Evolutionary conservation across 441 rosid genomes (phyloP).

Genomic region (Bocquillonia castaneifolia): DNA sequence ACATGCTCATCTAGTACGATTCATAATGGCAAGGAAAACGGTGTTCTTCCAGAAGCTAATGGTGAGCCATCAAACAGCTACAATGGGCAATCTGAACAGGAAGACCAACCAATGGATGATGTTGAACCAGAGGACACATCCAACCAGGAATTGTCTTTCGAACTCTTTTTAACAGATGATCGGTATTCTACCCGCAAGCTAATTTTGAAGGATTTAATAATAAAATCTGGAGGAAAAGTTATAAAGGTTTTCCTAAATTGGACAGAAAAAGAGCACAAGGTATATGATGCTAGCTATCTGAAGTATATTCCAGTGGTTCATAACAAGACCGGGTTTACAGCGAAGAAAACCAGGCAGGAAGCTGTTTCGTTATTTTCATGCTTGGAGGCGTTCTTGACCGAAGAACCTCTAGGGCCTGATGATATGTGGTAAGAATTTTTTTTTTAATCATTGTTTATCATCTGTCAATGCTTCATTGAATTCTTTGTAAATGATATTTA

Average conservation of each 20-base stretch:
- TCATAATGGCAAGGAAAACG: slow-evolving; percentile 44
- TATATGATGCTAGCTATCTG: slow-evolving; percentile 66
- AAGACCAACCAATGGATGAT: slow-evolving; percentile 32
- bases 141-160: slow-evolving; percentile 35
- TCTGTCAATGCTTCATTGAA: neutral
- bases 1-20: slow-evolving; percentile 36
- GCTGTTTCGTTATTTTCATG: slow-evolving; percentile 64
- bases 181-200: slow-evolving; percentile 36
- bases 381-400: slow-evolving; percentile 70
- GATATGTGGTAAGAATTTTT: slow-evolving; percentile 57
- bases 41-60: slow-evolving; percentile 37
- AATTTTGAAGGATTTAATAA: slow-evolving; percentile 41
- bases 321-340: slow-evolving; percentile 41
- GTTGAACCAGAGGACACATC: slow-evolving; percentile 36
- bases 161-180: slow-evolving; percentile 42
- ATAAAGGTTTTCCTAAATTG: slow-evolving; percentile 55
- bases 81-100: slow-evolving; percentile 29
- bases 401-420: slow-evolving; percentile 80
- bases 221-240: slow-evolving; percentile 41
- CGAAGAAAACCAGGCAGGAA: slow-evolving; percentile 54
- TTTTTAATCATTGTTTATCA: neutral
- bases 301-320: slow-evolving; percentile 67
- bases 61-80: slow-evolving; percentile 42
- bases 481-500: neutral
- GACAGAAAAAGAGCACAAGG: slow-evolving; percentile 54